Evolutionary conservation across 2,329 filamentous ascomycete genomes (phyloP), one percentile per base, ranked within the genome.

Genomic region (Emergomyces orientalis): DNA sequence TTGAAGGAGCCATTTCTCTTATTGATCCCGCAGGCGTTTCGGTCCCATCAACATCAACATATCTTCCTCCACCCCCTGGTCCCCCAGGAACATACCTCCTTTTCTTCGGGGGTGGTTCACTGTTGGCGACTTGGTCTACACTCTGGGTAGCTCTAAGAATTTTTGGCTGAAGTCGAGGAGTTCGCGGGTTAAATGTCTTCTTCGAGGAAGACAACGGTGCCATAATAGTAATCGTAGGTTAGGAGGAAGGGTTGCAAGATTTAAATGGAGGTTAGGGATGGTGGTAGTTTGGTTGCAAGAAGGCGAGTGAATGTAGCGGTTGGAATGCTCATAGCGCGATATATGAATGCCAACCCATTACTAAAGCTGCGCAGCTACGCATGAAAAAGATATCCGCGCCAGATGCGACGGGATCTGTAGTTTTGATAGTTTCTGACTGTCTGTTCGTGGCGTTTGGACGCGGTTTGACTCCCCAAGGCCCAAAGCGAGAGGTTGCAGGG

Each of bases 31-130:
- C 80, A 51, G 82, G 82, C 51, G 82, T 83, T 66, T 88, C 85
- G 64, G 82, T 79, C 60, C 84, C 83, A 63, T 90, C 85, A 62
- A 87, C 82, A 68, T 95, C 90, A 43, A 94, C 80, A 74, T 91
- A 96, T 72, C 91, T 82, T 25, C 91, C 91, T 63, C 91, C 91
- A 55, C 91, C 91, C 47, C 90, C 91, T 63, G 90, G 88, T 2
- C 91, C 91, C 57, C 91, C 91, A 41, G 93, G 90, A 57, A 95
- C 84, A 77, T 96, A 97, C 75, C 86, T 84, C 68, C 87, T 82
- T 72, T 84, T 85, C 77, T 91, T 91, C 0, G 81, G 81, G 14
- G 88, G 86, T 32, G 87, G 86, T 67, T 88, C 87, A 57, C 76
- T 75, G 55, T 68, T 71, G 59, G 69, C 56, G 51, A 69, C 67